Evolutionary conservation across 139 green algal species (phyloP).

Genomic region (Ettlia oleoabundans): DNA sequence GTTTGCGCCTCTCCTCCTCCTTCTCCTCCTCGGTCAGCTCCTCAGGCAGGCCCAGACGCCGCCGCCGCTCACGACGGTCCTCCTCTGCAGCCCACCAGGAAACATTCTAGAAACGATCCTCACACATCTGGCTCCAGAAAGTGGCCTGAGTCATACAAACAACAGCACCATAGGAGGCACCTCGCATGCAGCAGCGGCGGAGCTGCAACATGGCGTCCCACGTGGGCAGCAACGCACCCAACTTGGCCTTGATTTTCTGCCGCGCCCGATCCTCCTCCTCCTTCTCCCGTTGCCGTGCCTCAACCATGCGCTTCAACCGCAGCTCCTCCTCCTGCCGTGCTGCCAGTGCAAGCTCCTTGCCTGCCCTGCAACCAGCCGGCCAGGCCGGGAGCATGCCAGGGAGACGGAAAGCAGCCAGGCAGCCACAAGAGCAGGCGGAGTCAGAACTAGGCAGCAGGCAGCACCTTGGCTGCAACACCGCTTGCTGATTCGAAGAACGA

Average conservation of each 20-base stretch:
- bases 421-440: too few species aligned
- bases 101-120: too few species aligned
- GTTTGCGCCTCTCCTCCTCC: constrained; percentile 54
- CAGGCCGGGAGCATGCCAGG: neutral
- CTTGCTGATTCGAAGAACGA: too few species aligned
- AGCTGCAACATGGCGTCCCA: neutral
- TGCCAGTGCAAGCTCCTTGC: constrained; percentile 71
- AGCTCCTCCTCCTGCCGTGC: constrained; percentile 81
- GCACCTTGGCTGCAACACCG: too few species aligned
- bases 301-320: constrained; percentile 72
- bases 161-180: too few species aligned
- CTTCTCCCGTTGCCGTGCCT: constrained; percentile 74
- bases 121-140: too few species aligned
- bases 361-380: constrained; percentile 6
- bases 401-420: too few species aligned
- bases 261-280: constrained; percentile 66
- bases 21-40: constrained; percentile 91
- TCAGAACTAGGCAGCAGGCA: too few species aligned
- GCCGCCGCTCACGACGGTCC: constrained; percentile 81
- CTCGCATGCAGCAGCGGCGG: too few species aligned
- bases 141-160: too few species aligned
- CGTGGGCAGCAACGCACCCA: too few species aligned
- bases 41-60: constrained; percentile 88
- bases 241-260: constrained; percentile 76
- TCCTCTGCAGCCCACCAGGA: constrained; percentile 66